Evolutionary conservation across 345 rosid genomes (phyloP), one percentile per base, ranked within the genome.

Genomic region (Citrus australasica): DNA sequence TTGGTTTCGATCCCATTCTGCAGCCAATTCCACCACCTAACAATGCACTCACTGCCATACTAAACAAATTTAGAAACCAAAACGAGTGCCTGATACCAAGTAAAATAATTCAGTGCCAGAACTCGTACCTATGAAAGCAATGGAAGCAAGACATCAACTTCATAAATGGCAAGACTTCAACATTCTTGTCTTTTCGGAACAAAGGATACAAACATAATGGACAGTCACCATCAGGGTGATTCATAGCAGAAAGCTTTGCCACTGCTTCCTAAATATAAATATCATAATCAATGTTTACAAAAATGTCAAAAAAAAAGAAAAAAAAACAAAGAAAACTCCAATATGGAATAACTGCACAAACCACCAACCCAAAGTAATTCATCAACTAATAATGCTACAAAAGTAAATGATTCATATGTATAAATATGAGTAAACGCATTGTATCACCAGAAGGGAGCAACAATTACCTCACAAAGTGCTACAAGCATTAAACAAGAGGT

Each of bases 71-170:
- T 48, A 62, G 59, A 32, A 67, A 69, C n/a, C n/a, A 82, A 60
- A 68, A 58, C 7, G 28, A 24, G 65, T 22, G 56, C 9, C 16
- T 42, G 35, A 21, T 60, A 60, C 60, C 60, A 72, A 33, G 55
- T 60, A 69, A 25, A 75, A 25, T 79, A 51, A 59, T 33, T n/a
- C 21, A 17, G 76, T 64, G 76, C 42, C 3, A 24, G 24, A 25
- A 73, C 67, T 53, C 78, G 13, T 84, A 95, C 99, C 97, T 82
- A 86, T 95, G 99, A 78, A 93, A 93, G 82, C 94, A 95, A 79
- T 93, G 98, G 75, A 92, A 95, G 83, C 99, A 95, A 80, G 99
- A 95, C 99, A 95, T 95, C 83, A 95, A 84, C 92, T 95, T 95
- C 99, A 95, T 95, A 87, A 92, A 93, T 62, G 96, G 90, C 84